Conservation (phyloP, 306 rosid species). For the Vicia sativa region DNA sequence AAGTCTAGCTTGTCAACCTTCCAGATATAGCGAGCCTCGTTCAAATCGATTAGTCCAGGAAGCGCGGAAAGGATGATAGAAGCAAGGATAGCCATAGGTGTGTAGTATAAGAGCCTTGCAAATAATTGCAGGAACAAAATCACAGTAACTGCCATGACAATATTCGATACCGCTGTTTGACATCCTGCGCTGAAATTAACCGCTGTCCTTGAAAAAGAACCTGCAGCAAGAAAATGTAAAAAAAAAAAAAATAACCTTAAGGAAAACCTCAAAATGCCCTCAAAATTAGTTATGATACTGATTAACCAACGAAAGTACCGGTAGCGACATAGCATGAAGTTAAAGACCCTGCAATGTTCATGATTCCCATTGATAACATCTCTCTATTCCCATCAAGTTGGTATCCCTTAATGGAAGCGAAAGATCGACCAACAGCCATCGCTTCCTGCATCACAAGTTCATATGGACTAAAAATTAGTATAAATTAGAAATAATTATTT, state of each 20-base stretch:
- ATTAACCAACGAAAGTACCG: constrained; percentile 43
- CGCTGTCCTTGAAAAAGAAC: constrained; percentile 80
- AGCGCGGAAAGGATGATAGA: constrained; percentile 78
- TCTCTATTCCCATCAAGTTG: constrained; percentile 83
- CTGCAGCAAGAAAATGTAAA: constrained; percentile 38
- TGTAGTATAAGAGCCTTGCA: constrained; percentile 68
- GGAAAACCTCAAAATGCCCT: neutral
- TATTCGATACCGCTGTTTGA: constrained; percentile 69
- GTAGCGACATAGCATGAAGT: constrained; percentile 87
- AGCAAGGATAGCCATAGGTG: constrained; percentile 79
- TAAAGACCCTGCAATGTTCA: constrained; percentile 88
- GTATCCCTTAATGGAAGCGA: constrained; percentile 79
- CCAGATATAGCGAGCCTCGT: constrained; percentile 64
- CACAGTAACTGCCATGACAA: constrained; percentile 79
- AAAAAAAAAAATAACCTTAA: neutral
- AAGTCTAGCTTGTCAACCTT: constrained; percentile 79
- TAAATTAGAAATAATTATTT: neutral
- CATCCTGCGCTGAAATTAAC: constrained; percentile 84
- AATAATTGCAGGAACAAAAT: constrained; percentile 54
- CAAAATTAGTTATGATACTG: neutral
- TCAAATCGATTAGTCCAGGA: constrained; percentile 69
- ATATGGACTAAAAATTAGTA: neutral
- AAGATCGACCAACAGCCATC: constrained; percentile 84
- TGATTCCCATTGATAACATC: constrained; percentile 83
- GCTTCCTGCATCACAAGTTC: constrained; percentile 50